Evolutionary conservation across 2,329 filamentous ascomycete species (phyloP).

Genomic region (Hymenoscyphus albidus): DNA sequence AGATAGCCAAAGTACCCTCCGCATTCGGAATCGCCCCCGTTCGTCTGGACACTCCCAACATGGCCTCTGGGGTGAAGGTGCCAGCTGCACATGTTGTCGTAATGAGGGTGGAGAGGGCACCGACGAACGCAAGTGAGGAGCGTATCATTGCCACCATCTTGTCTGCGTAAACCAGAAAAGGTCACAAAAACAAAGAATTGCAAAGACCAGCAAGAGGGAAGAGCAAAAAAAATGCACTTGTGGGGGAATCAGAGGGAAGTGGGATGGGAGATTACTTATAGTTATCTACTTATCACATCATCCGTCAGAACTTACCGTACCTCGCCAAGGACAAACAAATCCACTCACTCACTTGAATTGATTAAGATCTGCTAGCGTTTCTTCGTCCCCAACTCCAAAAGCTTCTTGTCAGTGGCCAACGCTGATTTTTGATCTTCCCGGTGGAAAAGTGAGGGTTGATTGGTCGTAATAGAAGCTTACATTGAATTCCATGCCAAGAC

Average conservation of each 20-base stretch:
- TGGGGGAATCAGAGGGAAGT: background rate
- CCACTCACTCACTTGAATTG: background rate
- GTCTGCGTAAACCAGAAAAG: conserved; percentile 4
- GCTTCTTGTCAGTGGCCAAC: background rate
- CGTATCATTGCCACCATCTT: conserved; percentile 15
- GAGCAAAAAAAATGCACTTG: conserved; percentile 4
- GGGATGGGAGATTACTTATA: conserved; percentile 15
- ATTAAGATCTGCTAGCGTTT: background rate
- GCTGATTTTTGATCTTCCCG: background rate
- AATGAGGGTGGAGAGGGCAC: conserved; percentile 11
- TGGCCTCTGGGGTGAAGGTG: conserved; percentile 63
- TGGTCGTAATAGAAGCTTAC: background rate
- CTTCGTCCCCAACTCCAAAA: background rate
- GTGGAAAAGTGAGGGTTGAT: no score
- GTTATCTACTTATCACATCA: background rate
- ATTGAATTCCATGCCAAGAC: background rate
- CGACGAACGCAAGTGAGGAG: conserved; percentile 8
- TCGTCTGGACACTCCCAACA: conserved; percentile 70
- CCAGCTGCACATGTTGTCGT: conserved; percentile 15
- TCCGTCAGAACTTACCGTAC: no score
- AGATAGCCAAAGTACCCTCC: conserved; percentile 61
- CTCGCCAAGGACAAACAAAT: background rate
- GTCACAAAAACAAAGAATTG: conserved; percentile 8
- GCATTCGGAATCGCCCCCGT: conserved; percentile 64
- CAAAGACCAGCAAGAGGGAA: background rate